Percentiles rank a stretch among this genome's conserved stretches.
Evolutionary conservation across 306 rosid species (phyloP).

Genomic region (Prosopis cineraria): DNA sequence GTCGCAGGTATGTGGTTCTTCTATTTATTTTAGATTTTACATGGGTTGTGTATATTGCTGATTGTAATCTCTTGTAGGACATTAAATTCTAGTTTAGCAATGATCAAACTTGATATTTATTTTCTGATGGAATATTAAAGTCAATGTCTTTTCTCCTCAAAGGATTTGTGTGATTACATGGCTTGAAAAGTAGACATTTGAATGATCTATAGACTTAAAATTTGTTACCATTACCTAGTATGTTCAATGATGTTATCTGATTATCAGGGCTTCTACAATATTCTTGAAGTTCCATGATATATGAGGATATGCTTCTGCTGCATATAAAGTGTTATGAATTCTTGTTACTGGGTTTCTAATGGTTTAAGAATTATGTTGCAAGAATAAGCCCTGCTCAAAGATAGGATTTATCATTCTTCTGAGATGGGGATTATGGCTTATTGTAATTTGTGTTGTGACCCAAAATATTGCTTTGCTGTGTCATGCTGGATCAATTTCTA

Average conservation of each 20-base stretch:
- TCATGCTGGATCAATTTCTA: background rate
- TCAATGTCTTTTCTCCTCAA: background rate
- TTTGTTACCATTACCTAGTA: background rate
- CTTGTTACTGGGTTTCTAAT: background rate
- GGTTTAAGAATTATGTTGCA: background rate
- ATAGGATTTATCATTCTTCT: background rate
- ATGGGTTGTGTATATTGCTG: slow-evolving; percentile 20
- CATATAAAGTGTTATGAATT: background rate
- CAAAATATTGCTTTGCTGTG: background rate
- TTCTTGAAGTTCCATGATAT: background rate
- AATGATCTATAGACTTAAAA: background rate
- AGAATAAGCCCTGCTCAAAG: background rate
- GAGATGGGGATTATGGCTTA: background rate
- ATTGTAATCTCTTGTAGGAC: slow-evolving; percentile 3
- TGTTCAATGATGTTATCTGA: background rate
- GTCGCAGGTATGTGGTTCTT: slow-evolving; percentile 64
- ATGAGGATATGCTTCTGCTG: background rate
- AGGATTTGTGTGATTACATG: background rate
- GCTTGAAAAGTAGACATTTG: background rate
- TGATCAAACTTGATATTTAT: background rate
- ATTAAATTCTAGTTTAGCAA: background rate
- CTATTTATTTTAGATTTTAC: slow-evolving; percentile 14
- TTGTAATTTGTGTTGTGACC: background rate
- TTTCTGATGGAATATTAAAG: background rate
- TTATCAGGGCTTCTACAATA: background rate